Percentiles rank a stretch among this genome's conserved stretches.
Evolutionary conservation across 257 asterid genomes (phyloP).

Genomic region (Vinca minor): DNA sequence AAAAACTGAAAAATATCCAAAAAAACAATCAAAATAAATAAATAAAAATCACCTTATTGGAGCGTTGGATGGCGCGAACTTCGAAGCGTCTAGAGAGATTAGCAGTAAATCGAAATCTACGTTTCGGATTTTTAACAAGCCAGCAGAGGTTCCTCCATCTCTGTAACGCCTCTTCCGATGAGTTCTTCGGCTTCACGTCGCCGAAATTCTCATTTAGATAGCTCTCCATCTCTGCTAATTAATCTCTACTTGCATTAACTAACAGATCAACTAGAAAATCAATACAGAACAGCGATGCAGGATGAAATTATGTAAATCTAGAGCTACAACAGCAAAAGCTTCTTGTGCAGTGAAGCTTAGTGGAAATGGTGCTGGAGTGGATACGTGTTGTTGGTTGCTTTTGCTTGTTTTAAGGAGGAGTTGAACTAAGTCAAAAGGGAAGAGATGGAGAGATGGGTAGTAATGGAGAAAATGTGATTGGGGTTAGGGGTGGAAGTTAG

Average conservation of each 20-base stretch:
- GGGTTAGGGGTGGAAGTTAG: no score
- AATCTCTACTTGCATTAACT: neutral
- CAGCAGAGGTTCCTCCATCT: constrained; percentile 79
- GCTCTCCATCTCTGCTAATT: constrained; percentile 42
- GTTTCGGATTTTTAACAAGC: constrained; percentile 74
- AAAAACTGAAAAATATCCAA: constrained; percentile 2
- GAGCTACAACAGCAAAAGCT: neutral
- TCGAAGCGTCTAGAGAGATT: constrained; percentile 68
- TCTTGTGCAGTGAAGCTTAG: neutral
- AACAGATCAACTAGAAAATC: constrained; percentile 7
- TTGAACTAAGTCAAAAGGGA: neutral
- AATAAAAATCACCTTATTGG: no score
- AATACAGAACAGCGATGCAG: neutral
- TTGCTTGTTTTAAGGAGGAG: neutral
- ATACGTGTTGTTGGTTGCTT: neutral
- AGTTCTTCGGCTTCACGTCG: constrained; percentile 72
- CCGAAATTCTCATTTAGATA: constrained; percentile 53
- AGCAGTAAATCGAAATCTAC: constrained; percentile 81
- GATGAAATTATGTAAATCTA: neutral
- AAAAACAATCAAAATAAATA: no score
- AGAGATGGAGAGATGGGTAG: no score
- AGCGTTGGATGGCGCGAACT: constrained; percentile 78
- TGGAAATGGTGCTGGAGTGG: neutral
- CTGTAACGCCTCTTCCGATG: constrained; percentile 86
- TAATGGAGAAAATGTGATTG: neutral